Conservation (phyloP, 1,139 yeast genomes). For the Casaregolazyma suthepensis region DNA sequence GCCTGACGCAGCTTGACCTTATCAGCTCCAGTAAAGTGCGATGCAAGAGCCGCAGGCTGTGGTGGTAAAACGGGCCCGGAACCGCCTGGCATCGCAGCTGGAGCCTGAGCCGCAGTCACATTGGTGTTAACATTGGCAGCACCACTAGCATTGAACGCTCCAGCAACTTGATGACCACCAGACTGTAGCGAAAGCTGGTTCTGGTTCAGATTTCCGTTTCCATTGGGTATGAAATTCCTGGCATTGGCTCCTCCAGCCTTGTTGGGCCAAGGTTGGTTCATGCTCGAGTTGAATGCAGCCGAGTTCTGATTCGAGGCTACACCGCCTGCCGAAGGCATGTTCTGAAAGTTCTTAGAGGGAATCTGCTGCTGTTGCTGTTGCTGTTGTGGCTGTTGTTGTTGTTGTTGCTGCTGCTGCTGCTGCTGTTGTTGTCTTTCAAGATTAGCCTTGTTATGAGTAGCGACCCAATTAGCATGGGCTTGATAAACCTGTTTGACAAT, state of each 20-base stretch:
- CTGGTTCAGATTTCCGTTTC: neutral
- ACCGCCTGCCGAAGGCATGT: neutral
- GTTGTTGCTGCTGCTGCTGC: conserved; percentile 18
- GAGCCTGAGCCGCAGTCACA: conserved; percentile 7
- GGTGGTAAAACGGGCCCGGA: neutral
- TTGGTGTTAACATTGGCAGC: conserved; percentile 1
- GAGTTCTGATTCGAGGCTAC: neutral
- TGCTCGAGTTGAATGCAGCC: neutral
- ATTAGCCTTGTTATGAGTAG: conserved; percentile 23
- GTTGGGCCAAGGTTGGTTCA: neutral
- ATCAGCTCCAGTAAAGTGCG: conserved; percentile 40
- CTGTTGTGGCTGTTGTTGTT: conserved; percentile 20
- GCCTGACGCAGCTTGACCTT: conserved; percentile 53
- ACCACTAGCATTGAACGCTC: neutral
- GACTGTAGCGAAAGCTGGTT: neutral
- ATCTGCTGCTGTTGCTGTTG: conserved; percentile 23
- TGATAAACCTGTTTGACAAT: conserved; percentile 56
- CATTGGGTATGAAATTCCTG: neutral
- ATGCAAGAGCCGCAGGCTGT: conserved; percentile 14
- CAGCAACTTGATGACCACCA: neutral
- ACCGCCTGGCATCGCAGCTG: conserved; percentile 11
- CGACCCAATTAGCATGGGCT: conserved; percentile 47
- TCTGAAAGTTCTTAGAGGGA: neutral
- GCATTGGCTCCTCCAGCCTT: neutral
- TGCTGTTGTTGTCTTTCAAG: conserved; percentile 26